These are phyloP conservation scores for Candida anglica DNA, from an alignment of 805 yeast species.

Conservation along the genomic window DNA sequence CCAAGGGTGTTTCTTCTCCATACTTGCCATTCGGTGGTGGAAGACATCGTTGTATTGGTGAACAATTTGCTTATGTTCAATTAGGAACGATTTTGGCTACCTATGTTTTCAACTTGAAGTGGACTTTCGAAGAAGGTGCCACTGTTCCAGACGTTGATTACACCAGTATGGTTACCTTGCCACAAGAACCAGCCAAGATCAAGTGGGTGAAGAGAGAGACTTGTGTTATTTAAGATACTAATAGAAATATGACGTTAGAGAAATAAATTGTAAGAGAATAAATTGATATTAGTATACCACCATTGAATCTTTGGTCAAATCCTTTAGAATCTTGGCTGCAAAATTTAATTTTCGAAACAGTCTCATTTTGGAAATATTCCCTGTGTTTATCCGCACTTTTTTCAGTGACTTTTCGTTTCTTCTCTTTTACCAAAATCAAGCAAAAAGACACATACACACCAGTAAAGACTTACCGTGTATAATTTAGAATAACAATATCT, in stretches of 20 bases:
- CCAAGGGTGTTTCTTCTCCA: slow-evolving; percentile 94
- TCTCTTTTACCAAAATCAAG: too few relatives aligned
- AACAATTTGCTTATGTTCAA: slow-evolving; percentile 94
- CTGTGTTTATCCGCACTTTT: neutral
- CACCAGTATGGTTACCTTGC: slow-evolving; percentile 90
- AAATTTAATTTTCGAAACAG: too few relatives aligned
- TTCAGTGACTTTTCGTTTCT: neutral
- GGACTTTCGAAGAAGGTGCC: slow-evolving; percentile 50
- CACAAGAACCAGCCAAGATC: slow-evolving; percentile 70
- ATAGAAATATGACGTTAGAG: neutral
- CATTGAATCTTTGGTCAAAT: too few relatives aligned
- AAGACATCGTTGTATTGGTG: slow-evolving; percentile 98
- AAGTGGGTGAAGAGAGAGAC: slow-evolving; percentile 65
- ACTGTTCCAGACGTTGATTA: slow-evolving; percentile 68
- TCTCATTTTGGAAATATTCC: too few relatives aligned
- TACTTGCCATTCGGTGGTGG: slow-evolving; percentile 99
- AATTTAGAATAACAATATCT: too few relatives aligned
- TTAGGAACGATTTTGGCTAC: slow-evolving; percentile 79
- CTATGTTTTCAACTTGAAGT: slow-evolving; percentile 69
- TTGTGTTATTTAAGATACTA: slow-evolving; percentile 20
- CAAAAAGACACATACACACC: too few relatives aligned
- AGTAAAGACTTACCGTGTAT: too few relatives aligned
- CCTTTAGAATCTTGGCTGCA: too few relatives aligned
- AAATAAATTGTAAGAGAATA: too few relatives aligned
- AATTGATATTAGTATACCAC: too few relatives aligned